Conservation (phyloP, 139 green algal species). For the Coccomyxa sp. region DNA sequence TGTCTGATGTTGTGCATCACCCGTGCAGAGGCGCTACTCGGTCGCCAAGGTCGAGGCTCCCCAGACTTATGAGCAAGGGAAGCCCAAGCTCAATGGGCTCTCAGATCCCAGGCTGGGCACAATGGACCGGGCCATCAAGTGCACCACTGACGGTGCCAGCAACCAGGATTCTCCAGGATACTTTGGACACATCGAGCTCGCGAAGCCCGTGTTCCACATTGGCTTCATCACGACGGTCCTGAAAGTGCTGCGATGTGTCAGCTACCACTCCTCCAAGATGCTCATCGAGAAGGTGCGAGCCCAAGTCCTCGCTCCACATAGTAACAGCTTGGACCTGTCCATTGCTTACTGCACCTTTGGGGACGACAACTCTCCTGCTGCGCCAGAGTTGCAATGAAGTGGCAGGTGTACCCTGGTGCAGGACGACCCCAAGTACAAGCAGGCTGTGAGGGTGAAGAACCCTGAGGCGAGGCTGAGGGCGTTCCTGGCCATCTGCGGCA, state of each 20-base stretch:
- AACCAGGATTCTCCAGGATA: constrained; percentile 91
- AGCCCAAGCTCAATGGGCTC: constrained; percentile 84
- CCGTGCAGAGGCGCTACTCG: constrained; percentile 78
- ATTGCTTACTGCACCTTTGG: too few species aligned
- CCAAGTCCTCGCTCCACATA: neutral
- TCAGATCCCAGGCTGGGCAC: constrained; percentile 90
- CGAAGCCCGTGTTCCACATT: constrained; percentile 93
- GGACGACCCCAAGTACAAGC: constrained; percentile 68
- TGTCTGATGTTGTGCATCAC: neutral
- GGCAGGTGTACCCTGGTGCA: constrained; percentile 13
- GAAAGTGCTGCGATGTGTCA: constrained; percentile 91
- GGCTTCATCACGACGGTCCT: constrained; percentile 96
- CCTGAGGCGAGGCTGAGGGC: constrained; percentile 67
- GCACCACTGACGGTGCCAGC: constrained; percentile 69
- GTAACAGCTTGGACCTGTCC: too few species aligned
- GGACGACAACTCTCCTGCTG: too few species aligned
- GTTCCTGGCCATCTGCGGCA: constrained; percentile 55
- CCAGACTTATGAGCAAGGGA: constrained; percentile 90
- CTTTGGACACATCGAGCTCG: constrained; percentile 97
- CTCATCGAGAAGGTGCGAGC: constrained; percentile 79
- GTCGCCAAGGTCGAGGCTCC: constrained; percentile 77
- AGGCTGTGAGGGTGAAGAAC: constrained; percentile 54
- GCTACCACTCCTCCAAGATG: constrained; percentile 85
- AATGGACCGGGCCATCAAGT: constrained; percentile 80
- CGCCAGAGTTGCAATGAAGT: neutral